These are phyloP conservation scores for Penicillium glabrum DNA, from an alignment of 2,329 filamentous ascomycete species.

Conservation along the genomic window DNA sequence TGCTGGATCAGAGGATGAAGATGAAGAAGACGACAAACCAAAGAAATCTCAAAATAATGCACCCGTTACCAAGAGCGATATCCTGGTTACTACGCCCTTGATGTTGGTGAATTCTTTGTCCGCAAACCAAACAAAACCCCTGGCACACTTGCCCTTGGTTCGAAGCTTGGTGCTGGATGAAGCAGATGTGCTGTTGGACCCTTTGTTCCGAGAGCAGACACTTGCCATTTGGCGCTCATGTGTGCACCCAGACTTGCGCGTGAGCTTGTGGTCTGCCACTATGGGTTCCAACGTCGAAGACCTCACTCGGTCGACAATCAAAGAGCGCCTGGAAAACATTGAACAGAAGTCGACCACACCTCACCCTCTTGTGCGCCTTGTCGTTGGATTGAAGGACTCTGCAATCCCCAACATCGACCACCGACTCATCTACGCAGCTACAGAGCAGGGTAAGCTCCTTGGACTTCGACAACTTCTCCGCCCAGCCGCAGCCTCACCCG, in stretches of 20 bases:
- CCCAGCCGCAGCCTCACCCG: conserved; percentile 59
- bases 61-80: conserved; percentile 69
- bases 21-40: conserved; percentile 25
- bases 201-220: conserved; percentile 86
- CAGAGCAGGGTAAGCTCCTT: conserved; percentile 89
- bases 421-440: conserved; percentile 85
- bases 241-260: conserved; percentile 65
- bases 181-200: conserved; percentile 90
- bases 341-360: conserved; percentile 18
- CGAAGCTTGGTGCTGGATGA: conserved; percentile 82
- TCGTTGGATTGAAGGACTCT: conserved; percentile 95
- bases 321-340: conserved; percentile 46
- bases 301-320: conserved; percentile 68
- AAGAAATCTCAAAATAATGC: conserved; percentile 34
- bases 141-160: conserved; percentile 63
- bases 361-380: conserved; percentile 69
- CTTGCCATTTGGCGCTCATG: conserved; percentile 81
- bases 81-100: conserved; percentile 78
- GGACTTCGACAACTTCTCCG: conserved; percentile 86
- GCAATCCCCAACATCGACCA: conserved; percentile 91
- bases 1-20: conserved; percentile 41
- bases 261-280: conserved; percentile 92
- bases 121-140: conserved; percentile 44
- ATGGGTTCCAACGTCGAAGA: conserved; percentile 93
- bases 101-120: conserved; percentile 73